Base-by-base conservation (phyloP, 2,329 filamentous ascomycete species). In the Trichoderma koningii region DNA sequence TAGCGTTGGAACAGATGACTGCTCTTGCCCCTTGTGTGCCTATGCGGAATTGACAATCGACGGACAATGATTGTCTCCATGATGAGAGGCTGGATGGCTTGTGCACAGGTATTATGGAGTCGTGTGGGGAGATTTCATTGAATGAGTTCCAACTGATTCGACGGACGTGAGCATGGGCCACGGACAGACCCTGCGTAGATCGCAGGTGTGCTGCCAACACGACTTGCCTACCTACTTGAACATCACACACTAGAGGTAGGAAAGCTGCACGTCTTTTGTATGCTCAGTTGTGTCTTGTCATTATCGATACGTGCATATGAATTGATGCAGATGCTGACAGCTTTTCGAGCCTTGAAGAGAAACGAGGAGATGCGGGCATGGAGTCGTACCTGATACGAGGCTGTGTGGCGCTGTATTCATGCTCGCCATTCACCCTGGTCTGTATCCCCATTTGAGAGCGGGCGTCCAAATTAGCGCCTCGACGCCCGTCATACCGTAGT, bases 101-200 rank as follows among this genome's bases (percentile, higher is more conserved):
- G 50, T 52, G 50, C 26, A 28, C 17, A 7, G 17, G 50, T 17
- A 14, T 14, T 17, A 26, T 50, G 19, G 45, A 21, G 44, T 50
- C 44, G 48, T 60, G 56, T 60, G 56, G 55, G 26, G 55, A 57
- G 55, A 57, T 4, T 14, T 56, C 44, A n/a, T 34, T 3, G 50
- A 38, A 3, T 34, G 28, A 34, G 14, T 51, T 30, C 42, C 17
- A 52, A n/a, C 17, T 44, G 15, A 52, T 14, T 4, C 3, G 26
- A 52, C 34, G 50, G 21, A 15, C 6, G 55, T 47, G 26, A 45
- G 23, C 41, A 30, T 57, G 55, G 41, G 41, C 41, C 41, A 19
- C 21, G 23, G 44, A 14, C 34, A 38, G 10, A 60, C 56, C 56
- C 30, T 59, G 44, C 44, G 56, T 30, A 60, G 57, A 51, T 61